Base-by-base conservation (phyloP, 306 rosid genomes). In the Arachis stenosperma region DNA sequence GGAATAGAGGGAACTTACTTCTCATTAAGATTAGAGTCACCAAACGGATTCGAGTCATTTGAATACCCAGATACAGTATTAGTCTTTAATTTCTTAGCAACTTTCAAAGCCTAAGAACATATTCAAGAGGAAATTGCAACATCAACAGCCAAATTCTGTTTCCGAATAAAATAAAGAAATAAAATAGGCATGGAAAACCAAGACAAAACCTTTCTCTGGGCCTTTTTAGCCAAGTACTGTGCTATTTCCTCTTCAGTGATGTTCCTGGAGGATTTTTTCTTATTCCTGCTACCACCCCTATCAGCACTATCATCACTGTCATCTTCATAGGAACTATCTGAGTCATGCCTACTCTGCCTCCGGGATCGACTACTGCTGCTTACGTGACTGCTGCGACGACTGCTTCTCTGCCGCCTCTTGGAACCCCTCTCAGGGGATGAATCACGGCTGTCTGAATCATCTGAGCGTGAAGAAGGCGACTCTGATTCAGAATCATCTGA, bases 1-100 rank as follows among this genome's bases (percentile, higher is more conserved):
- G 2, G 37, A 33, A 33, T 33, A 41, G 14, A 50, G 14, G 5
- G 14, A 52, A 75, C 86, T 73, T 77, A 88, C 97, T 70, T 85
- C 74, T 91, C 97, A 68, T 86, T 87, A 75, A 91, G 91, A 81
- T 89, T 86, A 73, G 96, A 87, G 78, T 91, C 97, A 63, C 97
- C 97, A 59, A 89, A 89, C 65, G 95, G 97, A 85, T 91, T 91
- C 13, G 97, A 87, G 74, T 89, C 92, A 47, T 91, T 91, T 0
- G 97, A 89, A 76, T 89, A 91, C 43, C 95, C 90, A 0, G 97
- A 85, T 62, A 87, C 89, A 8, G 87, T 82, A 48, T 64, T 80
- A 4, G 86, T 56, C 74, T 89, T 91, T 58, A 89, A 59, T 75
- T 89, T 85, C 79, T 89, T 91, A 15, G 92, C 89, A 70, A 76